Evolutionary conservation across 73 alveolate species (phyloP), one percentile per base, ranked within the genome.

Genomic region (Paramecium bursaria): DNA sequence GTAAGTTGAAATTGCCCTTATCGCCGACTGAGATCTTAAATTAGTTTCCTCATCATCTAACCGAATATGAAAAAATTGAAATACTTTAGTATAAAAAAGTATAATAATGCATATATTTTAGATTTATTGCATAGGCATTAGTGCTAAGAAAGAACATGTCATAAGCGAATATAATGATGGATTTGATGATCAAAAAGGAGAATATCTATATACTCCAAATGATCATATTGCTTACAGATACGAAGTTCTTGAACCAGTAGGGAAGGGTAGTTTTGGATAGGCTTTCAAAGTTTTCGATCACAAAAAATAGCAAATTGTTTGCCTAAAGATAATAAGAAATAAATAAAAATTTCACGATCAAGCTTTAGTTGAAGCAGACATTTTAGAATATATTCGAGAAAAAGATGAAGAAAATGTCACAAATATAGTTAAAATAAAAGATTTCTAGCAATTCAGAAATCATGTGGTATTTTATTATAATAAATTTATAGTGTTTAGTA

Each of bases 191-290:
- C 74, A 49, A 11, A 48, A 79, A 31, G 92, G 92, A 46, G 92
- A 86, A 11, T 86, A 86, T 46, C 42, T 52, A 5, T 55, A 74
- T 27, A 47, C 80, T 27, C 19, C 77, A 33, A 50, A 55, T 14
- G 92, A 86, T 61, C 92, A 86, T 19, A 77, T 86, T 53, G 87
- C 85, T 48, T 86, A 76, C 25, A 75, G 92, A 77, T 86, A 86
- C 44, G 92, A 86, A 25, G 4, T 86, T 3, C 46, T 86, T 13
- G 86, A 86, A 55, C 75, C 49, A 13, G 61, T 86, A 2, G 92
- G 92, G 13, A 74, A 85, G 14, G 92, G 92, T 0, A 51, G 90
- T 13, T 86, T 86, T 77, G 92, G 92, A 44, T 17, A 73, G n/a
- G 92, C 85, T 11, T 42, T 85, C 3, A 85, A 85, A 85, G 88